Conservation (phyloP, 2,329 filamentous ascomycete species). For the Polychaeton citri region DNA sequence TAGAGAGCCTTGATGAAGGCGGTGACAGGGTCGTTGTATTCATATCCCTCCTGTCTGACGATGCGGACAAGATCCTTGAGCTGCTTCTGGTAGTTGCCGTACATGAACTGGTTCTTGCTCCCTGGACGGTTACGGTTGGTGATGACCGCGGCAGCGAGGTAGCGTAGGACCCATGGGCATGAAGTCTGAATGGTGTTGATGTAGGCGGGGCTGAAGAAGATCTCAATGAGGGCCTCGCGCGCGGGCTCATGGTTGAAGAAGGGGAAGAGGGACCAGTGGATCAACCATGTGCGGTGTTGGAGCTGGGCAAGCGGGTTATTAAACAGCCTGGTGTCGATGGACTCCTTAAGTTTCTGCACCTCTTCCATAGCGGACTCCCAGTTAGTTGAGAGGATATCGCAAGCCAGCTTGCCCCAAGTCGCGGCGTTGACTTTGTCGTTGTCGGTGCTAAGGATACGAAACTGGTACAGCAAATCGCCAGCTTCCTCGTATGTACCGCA, state of each 20-base stretch:
- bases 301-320: slow-evolving; percentile 93
- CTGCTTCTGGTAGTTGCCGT: slow-evolving; percentile 96
- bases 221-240: slow-evolving; percentile 80
- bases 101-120: slow-evolving; percentile 87
- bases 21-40: slow-evolving; percentile 91
- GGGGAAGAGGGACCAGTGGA: slow-evolving; percentile 97
- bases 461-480: slow-evolving; percentile 88
- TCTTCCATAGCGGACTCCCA: slow-evolving; percentile 93
- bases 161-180: slow-evolving; percentile 92
- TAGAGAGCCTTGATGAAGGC: slow-evolving; percentile 94
- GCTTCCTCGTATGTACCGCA: slow-evolving; percentile 87
- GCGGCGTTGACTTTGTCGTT: slow-evolving; percentile 94
- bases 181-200: slow-evolving; percentile 99
- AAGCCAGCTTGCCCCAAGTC: slow-evolving; percentile 95
- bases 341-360: slow-evolving; percentile 77
- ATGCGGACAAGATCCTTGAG: slow-evolving; percentile 94
- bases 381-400: slow-evolving; percentile 85
- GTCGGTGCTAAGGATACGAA: slow-evolving; percentile 94
- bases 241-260: slow-evolving; percentile 95
- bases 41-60: slow-evolving; percentile 92
- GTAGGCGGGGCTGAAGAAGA: slow-evolving; percentile 93
- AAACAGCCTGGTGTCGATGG: slow-evolving; percentile 88
- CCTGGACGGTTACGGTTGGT: slow-evolving; percentile 64
- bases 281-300: slow-evolving; percentile 89
- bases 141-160: slow-evolving; percentile 87